These are phyloP conservation scores for Flaveria bidentis DNA, from an alignment of 129 eudicot species.

Conservation along the genomic window DNA sequence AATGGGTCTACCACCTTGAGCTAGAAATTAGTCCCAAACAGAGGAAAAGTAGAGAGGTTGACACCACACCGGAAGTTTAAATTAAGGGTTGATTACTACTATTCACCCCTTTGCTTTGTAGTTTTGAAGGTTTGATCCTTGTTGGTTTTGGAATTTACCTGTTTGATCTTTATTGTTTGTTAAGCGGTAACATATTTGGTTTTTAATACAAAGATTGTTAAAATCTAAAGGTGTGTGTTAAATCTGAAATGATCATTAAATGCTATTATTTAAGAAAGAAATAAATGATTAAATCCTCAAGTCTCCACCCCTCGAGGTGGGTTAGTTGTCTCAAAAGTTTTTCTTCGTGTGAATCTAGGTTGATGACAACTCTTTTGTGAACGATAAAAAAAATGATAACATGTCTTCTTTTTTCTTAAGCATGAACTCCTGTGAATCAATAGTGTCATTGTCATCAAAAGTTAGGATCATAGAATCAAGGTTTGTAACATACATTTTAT, in stretches of 20 bases:
- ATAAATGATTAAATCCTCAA: too few species aligned
- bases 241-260: too few species aligned
- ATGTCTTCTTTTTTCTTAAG: not conserved
- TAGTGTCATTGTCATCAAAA: not conserved
- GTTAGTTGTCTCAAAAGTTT: too few species aligned
- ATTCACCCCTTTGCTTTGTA: not conserved
- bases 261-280: too few species aligned
- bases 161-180: not conserved
- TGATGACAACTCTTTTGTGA: too few species aligned
- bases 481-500: not conserved
- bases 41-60: constrained; percentile 9
- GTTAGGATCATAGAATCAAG: too few species aligned
- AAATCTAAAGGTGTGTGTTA: too few species aligned
- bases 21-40: constrained; percentile 7
- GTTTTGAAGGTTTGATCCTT: not conserved
- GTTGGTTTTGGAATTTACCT: not conserved
- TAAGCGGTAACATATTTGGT: not conserved
- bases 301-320: too few species aligned
- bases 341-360: too few species aligned
- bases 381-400: not conserved
- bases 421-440: not conserved
- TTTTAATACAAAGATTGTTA: too few species aligned
- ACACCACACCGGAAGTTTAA: constrained; percentile 7
- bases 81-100: not conserved
- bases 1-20: constrained; percentile 28